Percentiles rank a stretch among this genome's conserved stretches.
These are phyloP conservation scores for Hypoxylon fragiforme DNA, from an alignment of 495 filamentous ascomycete genomes.

Conservation along the genomic window DNA sequence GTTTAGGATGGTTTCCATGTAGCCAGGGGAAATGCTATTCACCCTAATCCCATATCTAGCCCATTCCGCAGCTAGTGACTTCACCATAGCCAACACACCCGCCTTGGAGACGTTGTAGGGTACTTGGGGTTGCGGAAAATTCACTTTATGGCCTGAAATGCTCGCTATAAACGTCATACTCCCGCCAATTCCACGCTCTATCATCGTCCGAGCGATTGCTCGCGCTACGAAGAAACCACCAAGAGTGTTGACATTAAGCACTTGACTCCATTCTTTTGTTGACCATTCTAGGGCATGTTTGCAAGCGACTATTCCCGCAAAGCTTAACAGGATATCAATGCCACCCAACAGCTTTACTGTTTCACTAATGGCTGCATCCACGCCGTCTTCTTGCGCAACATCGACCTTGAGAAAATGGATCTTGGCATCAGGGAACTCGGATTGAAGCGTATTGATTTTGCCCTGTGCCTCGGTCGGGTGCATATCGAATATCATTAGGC, in stretches of 20 bases:
- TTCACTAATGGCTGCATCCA: slow-evolving; percentile 50
- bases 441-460: slow-evolving; percentile 47
- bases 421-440: slow-evolving; percentile 57
- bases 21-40: slow-evolving; percentile 72
- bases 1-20: slow-evolving; percentile 83
- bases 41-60: slow-evolving; percentile 63
- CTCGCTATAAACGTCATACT: slow-evolving; percentile 68
- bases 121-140: slow-evolving; percentile 69
- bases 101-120: slow-evolving; percentile 74
- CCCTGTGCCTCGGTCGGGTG: slow-evolving; percentile 47
- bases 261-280: slow-evolving; percentile 57
- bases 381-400: slow-evolving; percentile 58
- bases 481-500: slow-evolving; percentile 66
- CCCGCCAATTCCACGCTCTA: slow-evolving; percentile 53
- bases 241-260: slow-evolving; percentile 69
- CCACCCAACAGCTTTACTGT: slow-evolving; percentile 49
- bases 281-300: slow-evolving; percentile 59
- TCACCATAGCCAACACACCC: slow-evolving; percentile 60
- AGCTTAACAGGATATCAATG: slow-evolving; percentile 63
- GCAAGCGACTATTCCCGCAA: slow-evolving; percentile 69
- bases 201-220: slow-evolving; percentile 60
- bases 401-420: slow-evolving; percentile 57
- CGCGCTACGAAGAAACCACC: slow-evolving; percentile 72
- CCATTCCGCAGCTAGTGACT: slow-evolving; percentile 69
- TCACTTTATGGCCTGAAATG: slow-evolving; percentile 67